phyloP scores from a whole-genome alignment of 164 flowering plant species.

The Houttuynia cordata region DNA sequence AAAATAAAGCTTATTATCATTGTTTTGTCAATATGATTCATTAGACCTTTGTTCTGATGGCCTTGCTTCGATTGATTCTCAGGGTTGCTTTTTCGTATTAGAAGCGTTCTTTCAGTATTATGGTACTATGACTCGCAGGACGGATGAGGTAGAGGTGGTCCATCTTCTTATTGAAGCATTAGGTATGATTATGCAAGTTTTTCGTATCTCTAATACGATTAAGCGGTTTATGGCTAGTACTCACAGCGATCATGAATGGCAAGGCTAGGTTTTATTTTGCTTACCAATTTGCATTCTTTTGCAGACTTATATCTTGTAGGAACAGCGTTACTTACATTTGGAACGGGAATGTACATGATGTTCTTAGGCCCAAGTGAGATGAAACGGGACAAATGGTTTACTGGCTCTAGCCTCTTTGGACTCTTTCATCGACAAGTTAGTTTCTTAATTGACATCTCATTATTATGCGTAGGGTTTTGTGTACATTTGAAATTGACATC shows the following conservation, averaged over 20 bases:
- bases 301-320: slow-evolving; percentile 83
- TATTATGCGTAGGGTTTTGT: too few species aligned
- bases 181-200: slow-evolving; percentile 25
- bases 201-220: background rate
- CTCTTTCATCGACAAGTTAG: slow-evolving; percentile 50
- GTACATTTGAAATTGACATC: too few species aligned
- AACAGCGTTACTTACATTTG: slow-evolving; percentile 63
- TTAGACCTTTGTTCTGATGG: too few species aligned
- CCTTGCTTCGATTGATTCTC: slow-evolving; percentile 11
- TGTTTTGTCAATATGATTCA: too few species aligned
- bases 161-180: slow-evolving; percentile 60
- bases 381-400: slow-evolving; percentile 15
- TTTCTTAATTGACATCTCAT: too few species aligned
- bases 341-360: slow-evolving; percentile 45
- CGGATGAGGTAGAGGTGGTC: slow-evolving; percentile 39
- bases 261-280: too few species aligned
- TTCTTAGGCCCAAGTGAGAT: slow-evolving; percentile 40
- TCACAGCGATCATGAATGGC: background rate
- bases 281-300: background rate
- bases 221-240: background rate
- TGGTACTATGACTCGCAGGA: slow-evolving; percentile 21
- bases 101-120: slow-evolving; percentile 57
- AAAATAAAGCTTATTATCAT: too few species aligned
- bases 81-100: slow-evolving; percentile 50
- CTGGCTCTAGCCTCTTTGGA: slow-evolving; percentile 49